Percentiles rank a stretch among this genome's conserved stretches.
These are phyloP conservation scores for Acanthamoeba sp. DNA, from an alignment of 208 protist genomes.

Conservation along the genomic window DNA sequence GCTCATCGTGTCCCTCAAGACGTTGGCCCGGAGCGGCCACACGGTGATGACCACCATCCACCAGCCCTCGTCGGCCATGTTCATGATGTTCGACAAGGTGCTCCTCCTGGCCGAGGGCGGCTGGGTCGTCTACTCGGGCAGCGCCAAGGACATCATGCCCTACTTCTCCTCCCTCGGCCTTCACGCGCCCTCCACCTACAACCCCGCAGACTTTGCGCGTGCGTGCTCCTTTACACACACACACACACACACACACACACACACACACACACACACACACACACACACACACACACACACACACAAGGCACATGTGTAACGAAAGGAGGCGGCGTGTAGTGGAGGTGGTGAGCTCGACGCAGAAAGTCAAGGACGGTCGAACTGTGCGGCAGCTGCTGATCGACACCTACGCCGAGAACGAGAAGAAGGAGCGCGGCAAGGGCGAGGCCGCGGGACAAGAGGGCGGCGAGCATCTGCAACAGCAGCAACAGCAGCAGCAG, in stretches of 20 bases:
- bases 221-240: neutral
- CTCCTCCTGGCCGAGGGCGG: constrained; percentile 68
- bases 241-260: neutral
- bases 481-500: neutral
- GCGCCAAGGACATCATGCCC: neutral
- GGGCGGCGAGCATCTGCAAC: neutral
- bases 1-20: constrained; percentile 90
- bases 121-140: constrained; percentile 41
- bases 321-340: no score
- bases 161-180: constrained; percentile 65
- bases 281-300: neutral
- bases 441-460: neutral
- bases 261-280: neutral
- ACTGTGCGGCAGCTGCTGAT: constrained; percentile 53
- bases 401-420: constrained; percentile 22
- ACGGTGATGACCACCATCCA: constrained; percentile 94
- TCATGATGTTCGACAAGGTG: constrained; percentile 77
- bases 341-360: neutral
- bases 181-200: constrained; percentile 44
- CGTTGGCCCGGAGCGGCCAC: constrained; percentile 91
- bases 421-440: neutral
- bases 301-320: neutral
- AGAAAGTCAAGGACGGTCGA: constrained; percentile 39
- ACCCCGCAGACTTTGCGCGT: constrained; percentile 77
- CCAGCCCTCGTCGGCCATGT: constrained; percentile 93